Percentiles rank a stretch among this genome's conserved stretches.
These are phyloP conservation scores for Rhipidocladum racemiflorum DNA, from an alignment of 176 grass and related monocot genomes.

Conservation along the genomic window DNA sequence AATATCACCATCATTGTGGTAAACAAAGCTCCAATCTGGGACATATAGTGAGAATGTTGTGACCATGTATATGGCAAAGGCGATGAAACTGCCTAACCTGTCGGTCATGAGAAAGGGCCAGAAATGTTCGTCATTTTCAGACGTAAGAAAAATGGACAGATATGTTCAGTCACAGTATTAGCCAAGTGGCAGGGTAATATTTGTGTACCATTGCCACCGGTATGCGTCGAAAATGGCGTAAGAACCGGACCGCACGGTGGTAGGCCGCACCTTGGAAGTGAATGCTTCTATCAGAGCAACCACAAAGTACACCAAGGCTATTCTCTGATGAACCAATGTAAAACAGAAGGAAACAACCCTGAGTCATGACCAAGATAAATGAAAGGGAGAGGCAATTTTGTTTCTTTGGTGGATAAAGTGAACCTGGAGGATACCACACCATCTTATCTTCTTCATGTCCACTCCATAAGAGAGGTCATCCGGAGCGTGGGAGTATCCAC, in stretches of 20 bases:
- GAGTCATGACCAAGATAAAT: not conserved
- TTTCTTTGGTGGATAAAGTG: not conserved
- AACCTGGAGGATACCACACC: constrained; percentile 86
- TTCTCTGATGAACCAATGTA: constrained; percentile 41
- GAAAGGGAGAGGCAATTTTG: not conserved
- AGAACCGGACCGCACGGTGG: constrained; percentile 22
- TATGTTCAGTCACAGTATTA: not conserved
- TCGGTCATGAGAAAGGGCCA: not conserved
- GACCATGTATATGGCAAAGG: constrained; percentile 51
- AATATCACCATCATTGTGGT: constrained; percentile 29
- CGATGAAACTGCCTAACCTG: constrained; percentile 49
- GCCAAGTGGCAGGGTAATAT: not conserved
- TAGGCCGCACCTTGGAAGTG: constrained; percentile 43
- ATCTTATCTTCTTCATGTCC: constrained; percentile 72
- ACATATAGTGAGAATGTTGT: constrained; percentile 47
- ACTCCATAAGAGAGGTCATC: constrained; percentile 76
- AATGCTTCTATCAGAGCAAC: constrained; percentile 60
- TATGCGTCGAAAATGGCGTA: constrained; percentile 52
- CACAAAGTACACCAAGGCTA: constrained; percentile 73
- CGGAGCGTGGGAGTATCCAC: constrained; percentile 81
- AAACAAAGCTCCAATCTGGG: constrained; percentile 62
- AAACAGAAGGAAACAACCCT: not conserved
- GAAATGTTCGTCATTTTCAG: not conserved
- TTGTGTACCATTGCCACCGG: constrained; percentile 59
- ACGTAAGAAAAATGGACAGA: not conserved